Evolutionary conservation across 2,329 filamentous ascomycete species (phyloP), one percentile per base, ranked within the genome.

Genomic region (Corinectria fuckeliana): DNA sequence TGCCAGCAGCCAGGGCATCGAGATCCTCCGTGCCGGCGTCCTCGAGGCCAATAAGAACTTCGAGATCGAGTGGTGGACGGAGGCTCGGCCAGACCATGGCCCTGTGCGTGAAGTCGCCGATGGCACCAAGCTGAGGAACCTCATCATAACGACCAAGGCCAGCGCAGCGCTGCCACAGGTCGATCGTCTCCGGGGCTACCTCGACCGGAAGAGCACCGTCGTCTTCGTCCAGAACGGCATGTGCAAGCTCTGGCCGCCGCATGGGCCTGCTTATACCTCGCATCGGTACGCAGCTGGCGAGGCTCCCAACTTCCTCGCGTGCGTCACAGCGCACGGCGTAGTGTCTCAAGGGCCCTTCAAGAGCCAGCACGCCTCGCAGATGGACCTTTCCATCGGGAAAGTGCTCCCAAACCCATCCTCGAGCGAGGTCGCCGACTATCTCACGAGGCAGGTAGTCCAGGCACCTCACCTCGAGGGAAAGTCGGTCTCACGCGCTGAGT

Each of bases 201-300:
- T 88, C 2, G 82, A 87, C 62, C 74, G 78, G 3, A 75, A 81
- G 3, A 91, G 88, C n/a, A 90, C 91, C 0, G 85, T 97, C n/a
- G 82, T 90, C 11, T 91, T 97, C 69, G 78, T 92, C 21, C 93
- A 97, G 69, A 97, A 97, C 69, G 94, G 94, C 45, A 90, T 97
- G 86, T 93, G 91, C 28, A 82, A 80, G 64, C 73, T 85, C 14
- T 86, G 84, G 84, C 83, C 83, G 21, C 84, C 84, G 7, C 72
- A 80, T 49, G 82, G 83, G 3, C 64, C 67, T 4, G 58, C 71
- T 1, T 86, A 85, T 68, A 72, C 74, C 32, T 62, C 68, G 2
- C 69, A 75, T 52, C 76, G 82, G 16, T 85, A 79, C 54, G 65
- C 72, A 2, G 39, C 56, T 14, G 70, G 65, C 10, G 57, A 69